Evolutionary conservation across 345 rosid genomes (phyloP).

Genomic region (Luvunga scandens): DNA sequence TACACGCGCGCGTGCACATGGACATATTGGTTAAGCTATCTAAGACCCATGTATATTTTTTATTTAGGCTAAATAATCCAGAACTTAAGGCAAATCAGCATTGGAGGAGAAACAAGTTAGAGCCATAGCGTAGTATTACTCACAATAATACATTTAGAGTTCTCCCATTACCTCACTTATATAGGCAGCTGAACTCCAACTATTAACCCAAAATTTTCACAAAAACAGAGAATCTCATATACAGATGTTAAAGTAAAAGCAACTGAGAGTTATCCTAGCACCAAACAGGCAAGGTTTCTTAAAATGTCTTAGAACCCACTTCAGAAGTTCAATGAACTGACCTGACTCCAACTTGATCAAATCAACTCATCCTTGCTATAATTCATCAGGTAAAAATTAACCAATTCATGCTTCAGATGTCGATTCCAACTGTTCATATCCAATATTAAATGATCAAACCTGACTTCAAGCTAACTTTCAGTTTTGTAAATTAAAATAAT

Average conservation of each 20-base stretch:
- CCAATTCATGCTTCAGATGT: conserved; percentile 30
- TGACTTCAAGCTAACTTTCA: conserved; percentile 4
- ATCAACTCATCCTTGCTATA: conserved; percentile 32
- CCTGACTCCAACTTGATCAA: conserved; percentile 35
- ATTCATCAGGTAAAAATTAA: conserved; percentile 26
- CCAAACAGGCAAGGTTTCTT: not conserved
- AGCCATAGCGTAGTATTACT: not conserved
- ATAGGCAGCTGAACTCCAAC: not conserved
- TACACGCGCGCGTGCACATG: too few relatives aligned
- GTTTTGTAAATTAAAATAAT: not conserved
- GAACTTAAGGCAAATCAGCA: not conserved
- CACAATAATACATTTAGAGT: not conserved
- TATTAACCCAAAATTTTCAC: not conserved
- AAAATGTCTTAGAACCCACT: conserved; percentile 18
- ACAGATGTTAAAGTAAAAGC: not conserved
- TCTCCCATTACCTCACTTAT: not conserved
- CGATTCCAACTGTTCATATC: conserved; percentile 29
- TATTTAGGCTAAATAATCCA: not conserved
- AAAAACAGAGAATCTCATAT: not conserved
- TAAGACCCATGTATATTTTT: too few relatives aligned
- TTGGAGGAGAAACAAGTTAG: not conserved
- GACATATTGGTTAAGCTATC: too few relatives aligned
- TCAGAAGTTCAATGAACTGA: conserved; percentile 26
- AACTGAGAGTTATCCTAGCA: not conserved
- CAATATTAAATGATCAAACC: conserved; percentile 24